Base-by-base conservation (phyloP, 2,329 filamentous ascomycete genomes). In the Boeremia exigua region DNA sequence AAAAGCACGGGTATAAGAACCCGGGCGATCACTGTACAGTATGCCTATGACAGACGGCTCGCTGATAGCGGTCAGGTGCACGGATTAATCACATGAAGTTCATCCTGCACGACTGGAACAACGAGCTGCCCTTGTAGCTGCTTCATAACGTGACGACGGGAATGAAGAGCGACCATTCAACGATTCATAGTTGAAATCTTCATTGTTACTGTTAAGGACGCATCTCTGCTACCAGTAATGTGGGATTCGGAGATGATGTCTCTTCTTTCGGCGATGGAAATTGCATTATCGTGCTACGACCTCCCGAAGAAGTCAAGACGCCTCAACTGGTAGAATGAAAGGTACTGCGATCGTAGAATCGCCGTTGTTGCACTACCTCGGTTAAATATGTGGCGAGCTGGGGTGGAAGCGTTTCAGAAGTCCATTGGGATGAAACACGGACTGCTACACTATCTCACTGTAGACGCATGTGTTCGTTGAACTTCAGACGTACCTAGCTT, bases 351-450 rank as follows among this genome's bases (percentile, higher is more conserved):
- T 23, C 19, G 19, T 23, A 5, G 19, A 23, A 23, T 23, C 19
- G 19, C 3, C 5, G 19, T 23, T 23, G 19, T 23, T 23, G 19
- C 19, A 23, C 19, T 23, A 23, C 19, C 19, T 23, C 19, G 19
- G 19, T 23, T 5, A 23, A 23, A 23, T n/a, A 23, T 5, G 19
- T 23, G 19, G 19, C 19, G 19, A 25, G n/a, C 32, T 37, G 14
- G 11, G 30, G 15, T 34, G 9, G 14, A 27, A 27, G 37, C 15
- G 61, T 61, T 61, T 63, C 61, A 63, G 54, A 33, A 14, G 32
- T 28, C 32, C 33, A 34, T 40, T 39, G 54, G 45, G 43, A 57
- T 66, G 65, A 68, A 68, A 68, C 65, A 29, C 34, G 48, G 37
- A 54, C 34, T 55, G 65, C 56, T 59, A 42, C 60, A 63, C 50